Evolutionary conservation across 805 yeast genomes (phyloP).

Genomic region (Pichia nanzhaoensis): DNA sequence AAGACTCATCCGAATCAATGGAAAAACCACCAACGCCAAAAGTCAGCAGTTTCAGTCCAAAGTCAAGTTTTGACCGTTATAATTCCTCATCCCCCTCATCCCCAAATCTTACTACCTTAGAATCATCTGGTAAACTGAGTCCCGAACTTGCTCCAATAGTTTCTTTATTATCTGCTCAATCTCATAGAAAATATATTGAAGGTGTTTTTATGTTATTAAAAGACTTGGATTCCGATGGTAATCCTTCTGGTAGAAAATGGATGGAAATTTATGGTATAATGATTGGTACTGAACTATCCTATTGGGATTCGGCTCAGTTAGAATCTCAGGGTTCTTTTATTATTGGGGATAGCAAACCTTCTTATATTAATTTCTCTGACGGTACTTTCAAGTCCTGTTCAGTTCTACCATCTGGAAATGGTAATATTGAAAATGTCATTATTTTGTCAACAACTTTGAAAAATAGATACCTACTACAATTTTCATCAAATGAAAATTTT

Average conservation of each 20-base stretch:
- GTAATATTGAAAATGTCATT: slow-evolving; percentile 68
- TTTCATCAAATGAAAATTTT: slow-evolving; percentile 56
- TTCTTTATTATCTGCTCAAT: slow-evolving; percentile 64
- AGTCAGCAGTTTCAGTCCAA: slow-evolving; percentile 4
- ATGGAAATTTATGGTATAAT: slow-evolving; percentile 86
- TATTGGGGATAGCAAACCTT: slow-evolving; percentile 41
- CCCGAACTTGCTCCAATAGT: slow-evolving; percentile 61
- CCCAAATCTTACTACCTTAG: slow-evolving; percentile 19
- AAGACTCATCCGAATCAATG: slow-evolving; percentile 2
- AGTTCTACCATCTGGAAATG: slow-evolving; percentile 54
- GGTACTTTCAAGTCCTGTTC: slow-evolving; percentile 73
- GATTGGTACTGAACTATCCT: slow-evolving; percentile 84
- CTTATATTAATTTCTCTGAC: slow-evolving; percentile 86
- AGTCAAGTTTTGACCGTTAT: neutral
- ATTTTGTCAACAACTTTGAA: slow-evolving; percentile 90
- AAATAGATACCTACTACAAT: slow-evolving; percentile 80
- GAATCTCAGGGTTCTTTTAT: slow-evolving; percentile 32
- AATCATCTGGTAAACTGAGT: slow-evolving; percentile 26
- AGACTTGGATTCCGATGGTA: slow-evolving; percentile 78
- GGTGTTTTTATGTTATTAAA: slow-evolving; percentile 70
- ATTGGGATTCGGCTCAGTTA: slow-evolving; percentile 77
- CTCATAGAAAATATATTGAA: slow-evolving; percentile 67
- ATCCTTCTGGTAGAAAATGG: slow-evolving; percentile 82
- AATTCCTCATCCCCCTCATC: slow-evolving; percentile 6
- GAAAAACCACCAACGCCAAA: slow-evolving; percentile 8